phyloP scores from a whole-genome alignment of 1,284 basidiomycete species.

The Naganishia sp. region DNA sequence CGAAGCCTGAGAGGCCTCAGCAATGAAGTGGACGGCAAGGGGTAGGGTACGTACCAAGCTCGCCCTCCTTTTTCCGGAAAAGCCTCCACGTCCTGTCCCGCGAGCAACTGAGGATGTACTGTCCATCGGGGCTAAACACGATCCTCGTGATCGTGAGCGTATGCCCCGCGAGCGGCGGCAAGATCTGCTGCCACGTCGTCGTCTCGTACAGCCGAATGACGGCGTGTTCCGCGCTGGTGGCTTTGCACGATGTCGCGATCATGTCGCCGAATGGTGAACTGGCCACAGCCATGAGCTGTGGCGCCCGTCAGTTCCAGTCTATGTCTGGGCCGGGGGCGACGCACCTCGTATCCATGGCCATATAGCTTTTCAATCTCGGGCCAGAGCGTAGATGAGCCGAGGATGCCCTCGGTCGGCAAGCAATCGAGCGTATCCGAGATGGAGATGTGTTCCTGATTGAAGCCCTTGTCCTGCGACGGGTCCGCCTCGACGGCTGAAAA shows the following conservation, averaged over 20 bases:
- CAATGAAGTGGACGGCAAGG: neutral
- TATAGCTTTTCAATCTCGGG: slow-evolving; percentile 96
- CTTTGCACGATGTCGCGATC: slow-evolving; percentile 89
- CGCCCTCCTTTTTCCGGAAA: slow-evolving; percentile 58
- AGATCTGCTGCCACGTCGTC: slow-evolving; percentile 67
- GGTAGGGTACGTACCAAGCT: slow-evolving; percentile 50
- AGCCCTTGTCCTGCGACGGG: slow-evolving; percentile 35
- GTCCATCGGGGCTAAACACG: slow-evolving; percentile 81
- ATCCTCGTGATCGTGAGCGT: slow-evolving; percentile 85
- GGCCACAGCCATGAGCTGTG: slow-evolving; percentile 72
- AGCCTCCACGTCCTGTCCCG: slow-evolving; percentile 90
- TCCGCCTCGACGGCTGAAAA: slow-evolving; percentile 30
- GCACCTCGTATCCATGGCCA: slow-evolving; percentile 94
- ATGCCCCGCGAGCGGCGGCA: slow-evolving; percentile 77
- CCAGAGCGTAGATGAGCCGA: slow-evolving; percentile 87
- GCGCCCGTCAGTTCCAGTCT: neutral
- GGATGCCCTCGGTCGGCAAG: slow-evolving; percentile 61
- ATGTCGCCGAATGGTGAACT: slow-evolving; percentile 68
- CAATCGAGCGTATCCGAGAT: slow-evolving; percentile 48
- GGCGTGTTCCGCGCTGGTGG: slow-evolving; percentile 83
- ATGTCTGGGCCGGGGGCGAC: slow-evolving; percentile 27
- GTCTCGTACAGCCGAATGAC: slow-evolving; percentile 81
- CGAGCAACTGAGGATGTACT: slow-evolving; percentile 76
- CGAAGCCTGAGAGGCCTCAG: slow-evolving; percentile 58
- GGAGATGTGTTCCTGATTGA: slow-evolving; percentile 49